phyloP scores from a whole-genome alignment of 768 basidiomycete genomes.

The Albatrellus ellisii region DNA sequence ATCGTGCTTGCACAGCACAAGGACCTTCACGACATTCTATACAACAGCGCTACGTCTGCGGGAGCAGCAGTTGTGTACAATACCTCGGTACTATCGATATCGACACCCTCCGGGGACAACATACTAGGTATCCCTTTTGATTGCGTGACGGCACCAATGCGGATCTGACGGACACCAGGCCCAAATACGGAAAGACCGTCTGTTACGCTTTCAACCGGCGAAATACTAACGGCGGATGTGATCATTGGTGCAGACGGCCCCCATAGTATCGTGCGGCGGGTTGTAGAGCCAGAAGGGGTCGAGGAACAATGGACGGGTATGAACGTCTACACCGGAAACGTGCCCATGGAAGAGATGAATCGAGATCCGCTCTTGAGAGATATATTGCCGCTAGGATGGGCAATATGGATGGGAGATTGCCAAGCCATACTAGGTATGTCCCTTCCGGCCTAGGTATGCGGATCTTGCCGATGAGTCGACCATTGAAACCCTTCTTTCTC shows the following conservation, averaged over 20 bases:
- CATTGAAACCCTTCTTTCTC: not conserved
- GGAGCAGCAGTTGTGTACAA: slow-evolving; percentile 10
- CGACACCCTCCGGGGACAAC: not conserved
- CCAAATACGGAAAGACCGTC: not conserved
- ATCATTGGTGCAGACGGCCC: slow-evolving; percentile 15
- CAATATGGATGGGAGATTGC: slow-evolving; percentile 8
- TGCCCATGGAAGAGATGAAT: slow-evolving; percentile 5
- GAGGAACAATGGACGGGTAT: slow-evolving; percentile 6
- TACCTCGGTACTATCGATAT: slow-evolving; percentile 1
- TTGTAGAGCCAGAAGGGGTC: slow-evolving; percentile 1
- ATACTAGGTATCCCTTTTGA: not conserved
- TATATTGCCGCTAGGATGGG: slow-evolving; percentile 1
- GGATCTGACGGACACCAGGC: not conserved
- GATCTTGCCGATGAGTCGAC: no score
- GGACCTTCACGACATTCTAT: slow-evolving; percentile 9
- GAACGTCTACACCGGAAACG: slow-evolving; percentile 3
- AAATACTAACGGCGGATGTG: slow-evolving; percentile 10
- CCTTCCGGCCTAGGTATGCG: no score
- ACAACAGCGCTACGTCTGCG: slow-evolving; percentile 4
- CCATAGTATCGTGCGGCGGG: slow-evolving; percentile 7
- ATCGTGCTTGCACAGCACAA: slow-evolving; percentile 4
- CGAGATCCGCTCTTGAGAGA: slow-evolving; percentile 2
- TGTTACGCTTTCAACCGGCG: slow-evolving; percentile 11
- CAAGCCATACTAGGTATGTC: slow-evolving; percentile 7
- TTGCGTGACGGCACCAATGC: not conserved